Evolutionary conservation across 2,329 filamentous ascomycete species (phyloP), one percentile per base, ranked within the genome.

Genomic region (Colletotrichum neosansevieriae): DNA sequence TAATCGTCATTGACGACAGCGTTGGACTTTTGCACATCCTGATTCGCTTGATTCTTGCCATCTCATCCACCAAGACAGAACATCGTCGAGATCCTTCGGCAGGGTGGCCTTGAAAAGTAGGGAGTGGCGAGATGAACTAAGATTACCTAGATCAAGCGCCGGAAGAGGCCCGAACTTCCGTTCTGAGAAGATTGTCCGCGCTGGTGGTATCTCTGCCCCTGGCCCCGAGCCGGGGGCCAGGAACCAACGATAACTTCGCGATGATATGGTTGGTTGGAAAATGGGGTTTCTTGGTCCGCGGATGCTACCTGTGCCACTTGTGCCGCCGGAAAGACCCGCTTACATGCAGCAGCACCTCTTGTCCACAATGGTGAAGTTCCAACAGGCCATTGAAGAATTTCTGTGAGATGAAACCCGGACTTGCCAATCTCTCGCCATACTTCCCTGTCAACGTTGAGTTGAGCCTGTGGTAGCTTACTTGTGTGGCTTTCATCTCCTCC

Each of bases 341-440:
- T 4, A 19, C 54, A 40, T 49, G 61, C 53, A 58, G 61, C 61
- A 51, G 49, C n/a, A 32, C 10, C 6, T 15, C 19, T 32, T 58
- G 15, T 17, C 44, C 53, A 15, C n/a, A 17, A 40, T 17, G 5
- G 6, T n/a, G 9, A 40, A 4, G 15, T 40, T 4, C 32, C 32
- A 42, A 32, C 42, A 58, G 34, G 53, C 42, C 44, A 44, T 47
- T 6, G 53, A 34, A 64, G 32, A 49, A 47, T 42, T 32, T 47
- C n/a, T 11, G 17, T 34, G n/a, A 63, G 12, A 58, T 24, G 42
- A 58, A 21, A 32, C 15, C n/a, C 19, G 42, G 17, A 4, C 12
- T 34, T 49, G 34, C 13, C n/a, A 49, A 64, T 47, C 12, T 64
- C 2, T 44, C 61, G 53, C 42, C 61, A 58, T 58, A 19, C 13